Percentiles rank a stretch among this genome's conserved stretches.
These are phyloP conservation scores for Albatrellus ellisii DNA, from an alignment of 768 basidiomycete genomes.

Conservation along the genomic window DNA sequence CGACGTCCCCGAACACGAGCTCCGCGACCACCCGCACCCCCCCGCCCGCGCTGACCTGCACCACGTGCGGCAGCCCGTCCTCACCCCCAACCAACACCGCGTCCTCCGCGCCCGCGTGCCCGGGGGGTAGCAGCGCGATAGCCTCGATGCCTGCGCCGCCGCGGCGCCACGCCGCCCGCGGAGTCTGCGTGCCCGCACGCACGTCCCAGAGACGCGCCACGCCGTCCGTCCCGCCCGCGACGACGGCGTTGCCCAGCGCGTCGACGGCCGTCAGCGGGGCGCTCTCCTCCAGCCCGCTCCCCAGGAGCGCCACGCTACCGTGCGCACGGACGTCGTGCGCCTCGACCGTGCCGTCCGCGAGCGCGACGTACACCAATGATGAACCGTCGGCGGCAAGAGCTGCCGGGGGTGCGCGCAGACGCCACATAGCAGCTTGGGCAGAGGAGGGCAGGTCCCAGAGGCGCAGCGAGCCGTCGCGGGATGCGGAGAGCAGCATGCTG, in stretches of 20 bases:
- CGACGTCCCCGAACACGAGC: slow-evolving; percentile 13
- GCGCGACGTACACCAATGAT: slow-evolving; percentile 4
- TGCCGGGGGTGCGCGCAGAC: neutral
- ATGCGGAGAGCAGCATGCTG: slow-evolving; percentile 7
- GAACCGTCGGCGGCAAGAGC: neutral
- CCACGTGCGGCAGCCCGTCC: slow-evolving; percentile 13
- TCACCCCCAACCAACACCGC: slow-evolving; percentile 11
- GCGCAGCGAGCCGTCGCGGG: slow-evolving; percentile 11
- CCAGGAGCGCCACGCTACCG: neutral
- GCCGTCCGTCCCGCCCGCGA: slow-evolving; percentile 6
- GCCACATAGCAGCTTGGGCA: slow-evolving; percentile 5
- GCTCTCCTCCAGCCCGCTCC: slow-evolving; percentile 2
- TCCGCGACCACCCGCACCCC: slow-evolving; percentile 3
- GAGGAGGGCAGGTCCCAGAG: slow-evolving; percentile 10
- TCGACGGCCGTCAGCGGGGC: slow-evolving; percentile 4
- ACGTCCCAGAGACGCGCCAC: slow-evolving; percentile 7
- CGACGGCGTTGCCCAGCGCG: slow-evolving; percentile 4
- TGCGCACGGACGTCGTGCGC: slow-evolving; percentile 7
- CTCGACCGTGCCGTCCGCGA: slow-evolving; percentile 6
- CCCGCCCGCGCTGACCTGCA: neutral
- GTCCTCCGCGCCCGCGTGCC: neutral
- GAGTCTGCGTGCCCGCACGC: neutral
- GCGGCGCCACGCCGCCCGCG: slow-evolving; percentile 10
- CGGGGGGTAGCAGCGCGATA: neutral
- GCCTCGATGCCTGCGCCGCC: slow-evolving; percentile 4